Evolutionary conservation across 495 filamentous ascomycete species (phyloP).

Genomic region (Hypoxylon intermedium): DNA sequence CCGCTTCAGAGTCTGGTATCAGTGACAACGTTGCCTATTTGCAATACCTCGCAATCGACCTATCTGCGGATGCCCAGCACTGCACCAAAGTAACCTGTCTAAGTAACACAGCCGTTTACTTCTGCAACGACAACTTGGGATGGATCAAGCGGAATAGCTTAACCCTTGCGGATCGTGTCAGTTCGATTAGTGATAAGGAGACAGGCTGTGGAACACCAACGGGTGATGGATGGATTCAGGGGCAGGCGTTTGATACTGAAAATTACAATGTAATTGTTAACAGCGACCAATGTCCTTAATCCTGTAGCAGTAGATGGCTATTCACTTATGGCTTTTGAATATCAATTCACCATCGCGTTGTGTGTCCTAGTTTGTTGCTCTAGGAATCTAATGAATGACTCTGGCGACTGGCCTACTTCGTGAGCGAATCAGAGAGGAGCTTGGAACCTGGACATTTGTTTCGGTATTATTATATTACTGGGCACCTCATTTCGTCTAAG

Average conservation of each 20-base stretch:
- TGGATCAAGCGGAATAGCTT: conserved; percentile 12
- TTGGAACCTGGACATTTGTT: too few species aligned
- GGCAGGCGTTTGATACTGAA: conserved; percentile 1
- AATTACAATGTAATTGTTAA: conserved; percentile 14
- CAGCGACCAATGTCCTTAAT: too few species aligned
- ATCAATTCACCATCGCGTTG: too few species aligned
- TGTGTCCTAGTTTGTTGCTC: too few species aligned
- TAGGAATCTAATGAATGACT: too few species aligned
- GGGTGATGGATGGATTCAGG: conserved; percentile 5
- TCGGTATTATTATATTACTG: too few species aligned
- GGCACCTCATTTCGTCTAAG: too few species aligned
- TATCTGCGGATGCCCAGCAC: background rate
- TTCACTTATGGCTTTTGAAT: too few species aligned
- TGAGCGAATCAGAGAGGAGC: too few species aligned
- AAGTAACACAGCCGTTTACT: conserved; percentile 8
- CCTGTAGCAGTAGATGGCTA: too few species aligned
- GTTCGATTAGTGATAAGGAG: background rate
- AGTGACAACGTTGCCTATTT: conserved; percentile 5
- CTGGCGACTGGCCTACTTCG: too few species aligned
- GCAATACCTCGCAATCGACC: background rate
- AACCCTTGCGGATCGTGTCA: background rate
- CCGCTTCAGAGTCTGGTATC: background rate
- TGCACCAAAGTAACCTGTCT: conserved; percentile 10
- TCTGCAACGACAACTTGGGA: conserved; percentile 19
- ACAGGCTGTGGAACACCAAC: conserved; percentile 2